These are phyloP conservation scores for Adansonia digitata DNA, from an alignment of 345 rosid genomes.

Conservation along the genomic window DNA sequence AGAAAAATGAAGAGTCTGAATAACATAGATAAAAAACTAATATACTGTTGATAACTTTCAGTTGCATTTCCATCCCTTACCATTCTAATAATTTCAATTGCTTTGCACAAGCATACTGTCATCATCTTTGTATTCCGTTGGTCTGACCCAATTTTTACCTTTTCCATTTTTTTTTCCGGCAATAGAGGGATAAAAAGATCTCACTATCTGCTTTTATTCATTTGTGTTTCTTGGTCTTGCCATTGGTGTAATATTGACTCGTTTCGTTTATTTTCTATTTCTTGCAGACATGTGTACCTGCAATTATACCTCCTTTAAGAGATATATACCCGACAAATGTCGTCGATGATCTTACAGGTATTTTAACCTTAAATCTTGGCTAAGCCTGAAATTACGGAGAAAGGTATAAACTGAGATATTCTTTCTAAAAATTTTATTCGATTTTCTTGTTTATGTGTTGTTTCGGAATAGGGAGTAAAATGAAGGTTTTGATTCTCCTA, in stretches of 20 bases:
- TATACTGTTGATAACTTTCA: neutral
- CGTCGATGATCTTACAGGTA: conserved; percentile 73
- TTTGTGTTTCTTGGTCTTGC: neutral
- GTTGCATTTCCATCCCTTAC: neutral
- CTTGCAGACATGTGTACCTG: conserved; percentile 78
- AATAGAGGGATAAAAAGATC: neutral
- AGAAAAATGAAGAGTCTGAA: no score
- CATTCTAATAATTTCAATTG: neutral
- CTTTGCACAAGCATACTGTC: neutral
- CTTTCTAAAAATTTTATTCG: neutral
- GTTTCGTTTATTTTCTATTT: conserved; percentile 1
- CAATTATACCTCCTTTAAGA: conserved; percentile 76
- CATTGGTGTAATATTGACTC: neutral
- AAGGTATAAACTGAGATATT: neutral
- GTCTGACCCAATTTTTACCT: neutral
- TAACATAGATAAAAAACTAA: no score
- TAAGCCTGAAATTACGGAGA: neutral
- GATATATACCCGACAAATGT: conserved; percentile 65
- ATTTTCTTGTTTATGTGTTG: neutral
- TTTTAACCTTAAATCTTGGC: neutral
- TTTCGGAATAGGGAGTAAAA: neutral
- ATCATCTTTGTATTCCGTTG: neutral
- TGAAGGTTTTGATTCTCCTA: neutral
- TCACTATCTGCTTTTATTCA: neutral
- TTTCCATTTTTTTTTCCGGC: neutral